Evolutionary conservation across 129 eudicot genomes (phyloP).

Genomic region (Flaveria linearis): DNA sequence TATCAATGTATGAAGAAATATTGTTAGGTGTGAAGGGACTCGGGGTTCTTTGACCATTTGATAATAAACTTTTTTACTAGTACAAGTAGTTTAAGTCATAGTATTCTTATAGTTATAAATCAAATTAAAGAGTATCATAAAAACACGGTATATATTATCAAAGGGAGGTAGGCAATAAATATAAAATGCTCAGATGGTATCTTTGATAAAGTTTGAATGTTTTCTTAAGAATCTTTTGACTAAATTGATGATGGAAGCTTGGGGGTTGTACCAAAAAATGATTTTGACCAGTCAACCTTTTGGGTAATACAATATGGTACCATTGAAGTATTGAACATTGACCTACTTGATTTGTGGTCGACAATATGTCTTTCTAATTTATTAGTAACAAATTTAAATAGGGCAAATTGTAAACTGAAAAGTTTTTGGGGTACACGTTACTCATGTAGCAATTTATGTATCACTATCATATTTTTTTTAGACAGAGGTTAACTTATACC

Average conservation of each 20-base stretch:
- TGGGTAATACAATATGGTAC: constrained; percentile 19
- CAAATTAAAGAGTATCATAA: not conserved
- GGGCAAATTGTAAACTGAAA: not conserved
- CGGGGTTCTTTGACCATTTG: not conserved
- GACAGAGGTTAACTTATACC: too few species aligned
- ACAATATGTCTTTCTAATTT: not conserved
- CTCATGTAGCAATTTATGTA: too few species aligned
- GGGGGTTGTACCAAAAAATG: constrained; percentile 25
- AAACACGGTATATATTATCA: not conserved
- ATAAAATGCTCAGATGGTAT: constrained; percentile 29
- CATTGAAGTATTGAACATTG: constrained; percentile 15
- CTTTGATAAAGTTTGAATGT: constrained; percentile 30
- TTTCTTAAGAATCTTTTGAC: constrained; percentile 45
- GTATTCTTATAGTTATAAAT: too few species aligned
- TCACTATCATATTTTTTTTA: too few species aligned
- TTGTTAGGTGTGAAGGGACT: not conserved
- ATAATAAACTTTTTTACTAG: not conserved
- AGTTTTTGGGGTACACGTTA: too few species aligned
- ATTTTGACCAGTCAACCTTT: constrained; percentile 44
- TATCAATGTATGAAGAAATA: not conserved
- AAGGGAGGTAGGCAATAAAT: not conserved
- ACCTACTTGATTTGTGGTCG: constrained; percentile 8
- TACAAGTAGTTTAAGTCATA: too few species aligned
- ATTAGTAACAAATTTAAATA: not conserved
- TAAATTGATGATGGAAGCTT: constrained; percentile 32